Evolutionary conservation across 2,329 filamentous ascomycete species (phyloP), one percentile per base, ranked within the genome.

Genomic region (Aspergillus ruber): DNA sequence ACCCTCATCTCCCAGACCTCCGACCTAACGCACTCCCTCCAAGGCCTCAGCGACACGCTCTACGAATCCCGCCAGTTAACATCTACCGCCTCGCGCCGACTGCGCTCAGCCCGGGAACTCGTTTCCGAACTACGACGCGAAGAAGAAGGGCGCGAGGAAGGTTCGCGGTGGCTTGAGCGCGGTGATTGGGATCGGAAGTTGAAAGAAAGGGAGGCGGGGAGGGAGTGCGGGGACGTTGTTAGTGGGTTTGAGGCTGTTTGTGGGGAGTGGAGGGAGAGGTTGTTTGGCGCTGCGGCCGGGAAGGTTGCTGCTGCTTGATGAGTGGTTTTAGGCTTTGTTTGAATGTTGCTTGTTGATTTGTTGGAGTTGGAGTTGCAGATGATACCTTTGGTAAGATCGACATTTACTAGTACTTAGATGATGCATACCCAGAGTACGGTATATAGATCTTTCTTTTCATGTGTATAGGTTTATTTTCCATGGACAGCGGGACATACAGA

Each of bases 51-150:
- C 6, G 93, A 98, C 65, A 90, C 88, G 3, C 76, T 98, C 29
- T 91, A 97, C 68, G 95, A 97, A 85, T 90, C 86, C 27, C 84
- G 89, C 10, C 91, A 97, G 68, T 86, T 88, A 1, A 93, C 88
- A 0, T 86, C 83, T 3, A 85, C 86, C 8, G 93, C 91, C 1
- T 84, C 85, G 2, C 78, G 93, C 47, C 81, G 89, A 40, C 73
- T 98, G 44, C 85, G 86, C 56, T 87, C 83, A 32, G 90, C 88
- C 6, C 87, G 85, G 58, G 90, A 95, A 64, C 81, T 95, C 51
- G 85, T 97, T 1, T 81, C 84, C 2, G 91, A 96, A 59, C 84
- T 96, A 74, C 81, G 84, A 54, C 81, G 82, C 49, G 93, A 97
- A 60, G 84, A 88, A 50, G 89, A 95, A 59, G 76, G 84, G 27